Percentiles rank a stretch among this genome's conserved stretches.
These are phyloP conservation scores for Sphagnum magellanicum DNA, from an alignment of 228 moss, liverwort and hornwort species.

Conservation along the genomic window DNA sequence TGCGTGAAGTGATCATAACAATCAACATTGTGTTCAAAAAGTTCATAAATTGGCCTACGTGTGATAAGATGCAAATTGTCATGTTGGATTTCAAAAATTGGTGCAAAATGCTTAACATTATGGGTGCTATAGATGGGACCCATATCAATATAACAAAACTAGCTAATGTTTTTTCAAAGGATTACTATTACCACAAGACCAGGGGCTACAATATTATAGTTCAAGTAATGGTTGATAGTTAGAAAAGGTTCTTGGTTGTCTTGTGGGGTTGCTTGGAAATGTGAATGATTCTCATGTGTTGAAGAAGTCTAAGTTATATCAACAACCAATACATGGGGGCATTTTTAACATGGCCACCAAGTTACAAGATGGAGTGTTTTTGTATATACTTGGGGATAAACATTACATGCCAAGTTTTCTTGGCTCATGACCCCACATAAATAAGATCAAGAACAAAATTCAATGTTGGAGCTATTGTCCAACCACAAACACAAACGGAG, in stretches of 20 bases:
- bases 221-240: not conserved
- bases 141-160: not conserved
- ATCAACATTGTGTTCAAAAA: not conserved
- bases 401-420: not conserved
- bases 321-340: not conserved
- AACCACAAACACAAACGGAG: not conserved
- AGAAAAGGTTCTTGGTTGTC: not conserved
- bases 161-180: no score
- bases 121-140: not conserved
- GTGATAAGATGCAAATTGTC: not conserved
- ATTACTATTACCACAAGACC: not conserved
- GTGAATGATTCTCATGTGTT: slow-evolving; percentile 1
- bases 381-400: not conserved
- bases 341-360: not conserved
- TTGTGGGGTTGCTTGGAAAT: not conserved
- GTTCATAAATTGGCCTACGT: not conserved
- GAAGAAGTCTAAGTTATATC: not conserved
- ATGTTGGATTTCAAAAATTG: not conserved
- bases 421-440: slow-evolving; percentile 1
- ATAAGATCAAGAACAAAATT: not conserved
- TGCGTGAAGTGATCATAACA: not conserved
- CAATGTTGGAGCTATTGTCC: not conserved
- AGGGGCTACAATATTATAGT: not conserved
- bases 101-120: not conserved
- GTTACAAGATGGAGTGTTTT: not conserved